Evolutionary conservation across 2,329 filamentous ascomycete species (phyloP), one percentile per base, ranked within the genome.

Genomic region (Monosporascus sp.): DNA sequence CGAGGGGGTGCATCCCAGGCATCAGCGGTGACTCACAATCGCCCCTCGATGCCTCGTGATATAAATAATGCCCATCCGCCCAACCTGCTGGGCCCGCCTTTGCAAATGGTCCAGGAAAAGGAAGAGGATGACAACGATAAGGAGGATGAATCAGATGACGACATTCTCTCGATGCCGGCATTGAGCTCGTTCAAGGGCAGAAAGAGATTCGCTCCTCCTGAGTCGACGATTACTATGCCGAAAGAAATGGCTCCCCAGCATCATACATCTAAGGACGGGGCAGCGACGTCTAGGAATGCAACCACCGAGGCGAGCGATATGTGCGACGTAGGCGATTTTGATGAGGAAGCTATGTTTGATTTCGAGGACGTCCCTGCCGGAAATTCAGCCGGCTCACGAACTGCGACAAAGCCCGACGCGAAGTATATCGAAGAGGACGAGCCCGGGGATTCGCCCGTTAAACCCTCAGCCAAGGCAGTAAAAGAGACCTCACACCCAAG

Each of bases 281-380:
- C 31, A 44, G 18, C 49, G 44, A 37, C 44, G 38, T 25, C 49
- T 49, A 49, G 38, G 52, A 57, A n/a, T 58, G 57, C 35, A 50
- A 52, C 24, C 52, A 38, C n/a, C 48, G 41, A 46, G 50, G 37
- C 41, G 58, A 18, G 47, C 8, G 38, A 38, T 43, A 14, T 6
- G 11, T 35, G 39, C 2, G 56, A 50, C 31, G 49, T 56, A 15
- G 63, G 41, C 15, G 43, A 65, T 14, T 49, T 51, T 20, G 61
- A 69, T 3, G 71, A 72, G 4, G 72, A 74, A 31, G 74, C 72
- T 7, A 61, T 79, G 58, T 79, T 79, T 55, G 64, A 73, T 5
- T 79, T 79, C 51, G 77, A 79, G 49, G 68, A 69, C 2, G 59
- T 68, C 9, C 67, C 62, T 45, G 63, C 46, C 17, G 58, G 57